Conservation (phyloP, 768 basidiomycete species). For the Naganishia friedmannii region DNA sequence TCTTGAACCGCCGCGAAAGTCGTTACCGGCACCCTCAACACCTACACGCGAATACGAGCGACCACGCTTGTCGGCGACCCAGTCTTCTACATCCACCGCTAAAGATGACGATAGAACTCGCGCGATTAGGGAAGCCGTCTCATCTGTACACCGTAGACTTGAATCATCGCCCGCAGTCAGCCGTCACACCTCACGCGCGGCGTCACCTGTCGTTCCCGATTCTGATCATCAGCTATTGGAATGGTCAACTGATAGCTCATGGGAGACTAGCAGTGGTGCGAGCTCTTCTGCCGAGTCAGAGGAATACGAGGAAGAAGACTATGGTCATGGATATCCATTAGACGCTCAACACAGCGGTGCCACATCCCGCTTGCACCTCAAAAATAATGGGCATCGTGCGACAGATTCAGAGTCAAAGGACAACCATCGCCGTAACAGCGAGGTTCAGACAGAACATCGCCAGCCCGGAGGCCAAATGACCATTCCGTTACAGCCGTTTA, state of each 20-base stretch:
- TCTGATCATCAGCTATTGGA: not conserved
- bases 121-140: not conserved
- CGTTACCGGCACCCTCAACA: not conserved
- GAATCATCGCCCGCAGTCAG: not conserved
- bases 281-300: constrained; percentile 21
- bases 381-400: not conserved
- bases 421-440: not conserved
- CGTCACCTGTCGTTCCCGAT: not conserved
- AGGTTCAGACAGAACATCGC: not conserved
- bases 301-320: not conserved
- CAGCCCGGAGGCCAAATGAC: constrained; percentile 50
- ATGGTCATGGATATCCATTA: not conserved
- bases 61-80: not conserved
- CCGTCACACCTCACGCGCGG: constrained; percentile 11
- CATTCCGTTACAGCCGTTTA: constrained; percentile 89
- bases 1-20: not conserved
- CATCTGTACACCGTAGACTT: not conserved
- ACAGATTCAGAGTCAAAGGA: not conserved
- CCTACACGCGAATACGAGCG: constrained; percentile 1
- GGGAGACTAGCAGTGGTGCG: constrained; percentile 18
- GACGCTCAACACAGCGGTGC: not conserved
- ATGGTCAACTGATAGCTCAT: constrained; percentile 5
- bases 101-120: not conserved
- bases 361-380: not conserved
- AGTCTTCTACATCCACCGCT: not conserved